These are phyloP conservation scores for Pythium coloratum DNA, from an alignment of 352 stramenopile species.

Conservation along the genomic window DNA sequence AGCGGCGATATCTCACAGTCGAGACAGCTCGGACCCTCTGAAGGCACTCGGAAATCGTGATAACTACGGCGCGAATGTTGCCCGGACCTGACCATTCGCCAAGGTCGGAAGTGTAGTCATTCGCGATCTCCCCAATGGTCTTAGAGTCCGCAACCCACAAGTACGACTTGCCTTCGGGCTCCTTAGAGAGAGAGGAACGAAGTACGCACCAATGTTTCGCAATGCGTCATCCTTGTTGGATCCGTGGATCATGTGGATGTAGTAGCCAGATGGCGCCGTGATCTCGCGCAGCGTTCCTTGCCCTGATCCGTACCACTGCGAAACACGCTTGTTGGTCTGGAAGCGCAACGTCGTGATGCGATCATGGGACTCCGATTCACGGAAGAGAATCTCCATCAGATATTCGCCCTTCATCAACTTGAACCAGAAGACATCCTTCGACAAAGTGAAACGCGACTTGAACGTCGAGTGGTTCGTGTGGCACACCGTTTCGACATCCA, in stretches of 20 bases:
- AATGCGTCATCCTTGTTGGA: too few species aligned
- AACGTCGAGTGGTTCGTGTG: not conserved
- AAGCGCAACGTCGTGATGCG: not conserved
- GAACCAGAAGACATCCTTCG: not conserved
- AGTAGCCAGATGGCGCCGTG: not conserved
- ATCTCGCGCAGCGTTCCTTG: not conserved
- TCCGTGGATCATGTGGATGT: slow-evolving; percentile 9
- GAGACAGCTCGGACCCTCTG: not conserved
- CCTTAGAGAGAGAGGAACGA: not conserved
- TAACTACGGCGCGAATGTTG: not conserved
- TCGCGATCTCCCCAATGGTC: not conserved
- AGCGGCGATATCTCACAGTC: not conserved
- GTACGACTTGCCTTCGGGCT: not conserved
- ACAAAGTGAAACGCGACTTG: not conserved
- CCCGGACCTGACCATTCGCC: not conserved
- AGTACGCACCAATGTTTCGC: not conserved
- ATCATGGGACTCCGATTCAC: not conserved
- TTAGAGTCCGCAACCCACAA: not conserved
- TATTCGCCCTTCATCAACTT: slow-evolving; percentile 1
- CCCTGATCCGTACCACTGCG: slow-evolving; percentile 1
- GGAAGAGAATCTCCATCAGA: slow-evolving; percentile 1
- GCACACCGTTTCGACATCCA: not conserved
- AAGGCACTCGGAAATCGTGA: not conserved
- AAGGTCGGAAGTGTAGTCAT: not conserved
- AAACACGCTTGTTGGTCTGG: slow-evolving; percentile 3